Evolutionary conservation across 2,329 filamentous ascomycete genomes (phyloP).

Genomic region (Pseudopithomyces chartarum): DNA sequence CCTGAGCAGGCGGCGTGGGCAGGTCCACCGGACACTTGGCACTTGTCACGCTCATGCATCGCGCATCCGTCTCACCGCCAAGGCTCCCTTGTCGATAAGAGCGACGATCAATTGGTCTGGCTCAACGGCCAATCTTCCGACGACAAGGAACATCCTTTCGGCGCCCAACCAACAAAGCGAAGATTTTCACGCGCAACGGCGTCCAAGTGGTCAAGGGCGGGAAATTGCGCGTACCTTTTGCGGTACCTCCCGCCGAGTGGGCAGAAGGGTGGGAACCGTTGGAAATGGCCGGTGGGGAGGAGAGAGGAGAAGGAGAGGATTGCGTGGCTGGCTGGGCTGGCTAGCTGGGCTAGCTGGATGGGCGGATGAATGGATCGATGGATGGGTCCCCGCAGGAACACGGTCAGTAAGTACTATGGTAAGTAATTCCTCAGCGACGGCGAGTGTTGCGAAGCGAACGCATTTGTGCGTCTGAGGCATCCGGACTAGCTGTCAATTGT

Average conservation of each 20-base stretch:
- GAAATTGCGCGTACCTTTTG: slow-evolving; percentile 11
- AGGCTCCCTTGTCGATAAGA: not conserved
- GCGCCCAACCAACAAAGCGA: not conserved
- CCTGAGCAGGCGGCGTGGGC: not conserved
- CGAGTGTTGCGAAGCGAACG: not conserved
- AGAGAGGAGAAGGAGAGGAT: not conserved
- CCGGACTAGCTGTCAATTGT: not conserved
- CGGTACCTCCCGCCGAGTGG: slow-evolving; percentile 6
- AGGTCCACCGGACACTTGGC: not conserved
- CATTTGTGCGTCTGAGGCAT: not conserved
- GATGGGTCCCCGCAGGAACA: too few species aligned
- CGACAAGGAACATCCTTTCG: not conserved
- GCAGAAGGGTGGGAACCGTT: not conserved
- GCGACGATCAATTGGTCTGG: slow-evolving; percentile 7
- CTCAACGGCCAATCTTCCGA: slow-evolving; percentile 7
- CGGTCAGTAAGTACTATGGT: too few species aligned
- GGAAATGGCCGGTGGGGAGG: not conserved
- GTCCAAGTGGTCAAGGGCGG: not conserved
- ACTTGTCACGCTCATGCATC: too few species aligned
- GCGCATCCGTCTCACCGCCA: slow-evolving; percentile 1
- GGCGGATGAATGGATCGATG: not conserved
- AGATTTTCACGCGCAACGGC: not conserved
- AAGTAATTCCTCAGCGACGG: not conserved
- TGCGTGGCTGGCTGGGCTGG: not conserved
- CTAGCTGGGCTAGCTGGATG: too few species aligned